Percentiles rank a stretch among this genome's conserved stretches.
phyloP scores from a whole-genome alignment of 352 stramenopile genomes.

The Pythium pyrilobum region DNA sequence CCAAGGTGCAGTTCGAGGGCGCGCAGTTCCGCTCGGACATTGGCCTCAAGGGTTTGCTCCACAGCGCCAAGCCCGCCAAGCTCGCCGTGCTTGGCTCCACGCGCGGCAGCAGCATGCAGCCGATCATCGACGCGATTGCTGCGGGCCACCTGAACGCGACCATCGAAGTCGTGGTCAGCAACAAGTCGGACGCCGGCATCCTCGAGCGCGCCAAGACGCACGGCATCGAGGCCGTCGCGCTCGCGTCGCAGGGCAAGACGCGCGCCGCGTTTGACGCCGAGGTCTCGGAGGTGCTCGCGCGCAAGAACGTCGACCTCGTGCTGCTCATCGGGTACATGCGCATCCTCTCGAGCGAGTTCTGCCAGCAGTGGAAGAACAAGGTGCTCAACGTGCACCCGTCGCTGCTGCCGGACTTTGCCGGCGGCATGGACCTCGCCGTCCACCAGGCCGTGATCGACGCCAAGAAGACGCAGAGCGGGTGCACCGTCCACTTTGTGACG shows the following conservation, averaged over 20 bases:
- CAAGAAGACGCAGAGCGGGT: conserved; percentile 94
- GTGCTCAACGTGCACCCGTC: conserved; percentile 99
- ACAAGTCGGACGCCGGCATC: conserved; percentile 92
- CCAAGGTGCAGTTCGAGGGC: conserved; percentile 87
- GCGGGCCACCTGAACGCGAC: conserved; percentile 87
- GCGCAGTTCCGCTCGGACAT: conserved; percentile 98
- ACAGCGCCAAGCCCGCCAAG: conserved; percentile 79
- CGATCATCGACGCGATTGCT: conserved; percentile 95
- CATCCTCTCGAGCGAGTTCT: conserved; percentile 96
- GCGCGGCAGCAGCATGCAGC: conserved; percentile 93
- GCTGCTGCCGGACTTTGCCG: conserved; percentile 97
- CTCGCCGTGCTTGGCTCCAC: conserved; percentile 96
- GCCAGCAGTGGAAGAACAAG: conserved; percentile 91
- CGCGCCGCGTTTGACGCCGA: conserved; percentile 94
- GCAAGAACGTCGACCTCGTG: conserved; percentile 94
- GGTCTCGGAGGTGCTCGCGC: conserved; percentile 89
- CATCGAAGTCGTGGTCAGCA: conserved; percentile 96
- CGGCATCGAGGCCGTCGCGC: conserved; percentile 54
- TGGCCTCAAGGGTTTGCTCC: conserved; percentile 90
- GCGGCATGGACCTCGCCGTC: conserved; percentile 99
- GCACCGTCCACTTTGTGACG: conserved; percentile 99
- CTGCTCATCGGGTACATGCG: conserved; percentile 99
- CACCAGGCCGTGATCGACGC: conserved; percentile 97
- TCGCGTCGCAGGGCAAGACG: conserved; percentile 74
- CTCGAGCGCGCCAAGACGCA: conserved; percentile 90